These are phyloP conservation scores for Nicotiana sylvestris DNA, from an alignment of 257 asterid genomes.

Conservation along the genomic window DNA sequence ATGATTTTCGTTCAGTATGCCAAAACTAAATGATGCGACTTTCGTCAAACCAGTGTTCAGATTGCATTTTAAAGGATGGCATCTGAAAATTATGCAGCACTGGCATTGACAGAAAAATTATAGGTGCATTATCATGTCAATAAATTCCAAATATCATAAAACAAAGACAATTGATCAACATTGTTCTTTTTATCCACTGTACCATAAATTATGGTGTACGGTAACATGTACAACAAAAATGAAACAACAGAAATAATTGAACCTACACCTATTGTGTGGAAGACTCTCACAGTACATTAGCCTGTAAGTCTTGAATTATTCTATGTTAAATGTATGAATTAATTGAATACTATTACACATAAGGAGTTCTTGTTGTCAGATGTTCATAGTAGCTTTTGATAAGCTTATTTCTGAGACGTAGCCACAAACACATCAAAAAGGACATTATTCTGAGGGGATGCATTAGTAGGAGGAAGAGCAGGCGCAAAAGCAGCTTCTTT, in stretches of 20 bases:
- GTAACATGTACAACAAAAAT: background rate
- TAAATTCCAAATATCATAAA: background rate
- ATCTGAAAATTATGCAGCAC: background rate
- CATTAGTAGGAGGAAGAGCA: constrained; percentile 19
- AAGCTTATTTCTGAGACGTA: constrained; percentile 12
- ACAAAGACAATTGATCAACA: background rate
- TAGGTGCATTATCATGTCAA: background rate
- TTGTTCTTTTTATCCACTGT: too few species aligned
- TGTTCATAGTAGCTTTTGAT: background rate
- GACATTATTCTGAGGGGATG: constrained; percentile 24
- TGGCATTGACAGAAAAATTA: background rate
- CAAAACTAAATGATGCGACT: background rate
- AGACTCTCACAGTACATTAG: background rate
- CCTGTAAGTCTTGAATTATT: background rate
- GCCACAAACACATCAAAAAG: constrained; percentile 24
- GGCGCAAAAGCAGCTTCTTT: background rate
- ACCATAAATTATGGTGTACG: background rate
- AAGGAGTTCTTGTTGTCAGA: background rate
- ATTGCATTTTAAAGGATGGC: background rate
- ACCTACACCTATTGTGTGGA: background rate
- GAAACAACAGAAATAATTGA: background rate
- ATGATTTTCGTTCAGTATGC: too few species aligned
- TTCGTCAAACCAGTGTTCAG: background rate
- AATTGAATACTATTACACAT: background rate
- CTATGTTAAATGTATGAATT: constrained; percentile 1